These are phyloP conservation scores for Bathelium albidoporum DNA, from an alignment of 495 filamentous ascomycete species.

Conservation along the genomic window DNA sequence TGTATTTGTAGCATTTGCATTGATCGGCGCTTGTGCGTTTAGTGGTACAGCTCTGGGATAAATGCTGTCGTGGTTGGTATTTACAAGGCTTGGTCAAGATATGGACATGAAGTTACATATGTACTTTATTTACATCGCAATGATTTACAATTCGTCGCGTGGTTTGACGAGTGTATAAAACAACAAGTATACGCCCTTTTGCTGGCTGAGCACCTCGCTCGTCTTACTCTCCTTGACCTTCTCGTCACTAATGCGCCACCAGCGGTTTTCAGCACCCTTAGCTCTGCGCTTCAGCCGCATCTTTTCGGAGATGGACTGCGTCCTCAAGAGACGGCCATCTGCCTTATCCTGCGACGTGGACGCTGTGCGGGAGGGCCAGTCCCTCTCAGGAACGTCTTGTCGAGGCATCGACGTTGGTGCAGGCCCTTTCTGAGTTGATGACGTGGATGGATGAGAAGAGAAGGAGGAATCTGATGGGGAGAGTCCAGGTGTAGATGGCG, in stretches of 20 bases:
- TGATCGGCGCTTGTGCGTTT: not conserved
- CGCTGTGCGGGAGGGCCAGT: not conserved
- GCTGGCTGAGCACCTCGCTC: slow-evolving; percentile 82
- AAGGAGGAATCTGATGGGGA: slow-evolving; percentile 34
- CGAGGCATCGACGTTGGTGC: slow-evolving; percentile 32
- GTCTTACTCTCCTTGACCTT: slow-evolving; percentile 92
- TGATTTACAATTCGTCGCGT: not conserved
- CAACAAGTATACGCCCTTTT: slow-evolving; percentile 87
- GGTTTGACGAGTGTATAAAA: slow-evolving; percentile 71
- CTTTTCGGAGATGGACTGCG: not conserved
- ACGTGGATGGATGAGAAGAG: slow-evolving; percentile 5
- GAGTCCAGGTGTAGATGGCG: slow-evolving; percentile 32
- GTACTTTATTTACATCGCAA: not conserved
- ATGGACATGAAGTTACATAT: slow-evolving; percentile 3
- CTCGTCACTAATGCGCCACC: slow-evolving; percentile 98
- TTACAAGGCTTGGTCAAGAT: not conserved
- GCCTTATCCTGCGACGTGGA: not conserved
- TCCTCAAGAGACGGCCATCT: not conserved
- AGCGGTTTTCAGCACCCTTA: slow-evolving; percentile 37
- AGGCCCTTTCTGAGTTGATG: slow-evolving; percentile 5
- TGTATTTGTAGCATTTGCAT: slow-evolving; percentile 1
- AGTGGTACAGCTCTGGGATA: not conserved
- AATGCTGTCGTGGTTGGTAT: not conserved
- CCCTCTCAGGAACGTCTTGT: slow-evolving; percentile 14
- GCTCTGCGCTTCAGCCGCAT: slow-evolving; percentile 23